Percentiles rank a stretch among this genome's conserved stretches.
phyloP scores from a whole-genome alignment of 1,284 basidiomycete genomes.

The Sanghuangporus baumii region DNA sequence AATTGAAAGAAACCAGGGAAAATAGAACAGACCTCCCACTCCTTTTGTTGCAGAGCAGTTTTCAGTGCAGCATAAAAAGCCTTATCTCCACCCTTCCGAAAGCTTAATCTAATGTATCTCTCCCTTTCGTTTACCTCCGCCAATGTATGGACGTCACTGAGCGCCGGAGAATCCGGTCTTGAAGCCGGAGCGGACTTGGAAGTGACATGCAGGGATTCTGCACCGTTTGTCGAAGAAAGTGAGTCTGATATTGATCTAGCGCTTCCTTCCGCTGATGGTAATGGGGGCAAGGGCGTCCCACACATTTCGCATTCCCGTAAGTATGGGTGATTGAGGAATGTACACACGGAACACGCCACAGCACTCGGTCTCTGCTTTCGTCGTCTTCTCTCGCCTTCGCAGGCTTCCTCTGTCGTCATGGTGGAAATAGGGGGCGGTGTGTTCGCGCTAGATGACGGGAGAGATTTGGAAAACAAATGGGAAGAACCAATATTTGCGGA shows the following conservation, averaged over 20 bases:
- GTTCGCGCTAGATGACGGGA: constrained; percentile 12
- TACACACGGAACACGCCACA: constrained; percentile 81
- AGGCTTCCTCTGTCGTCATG: not conserved
- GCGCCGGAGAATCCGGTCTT: constrained; percentile 47
- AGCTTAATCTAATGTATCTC: constrained; percentile 70
- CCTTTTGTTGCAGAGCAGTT: constrained; percentile 68
- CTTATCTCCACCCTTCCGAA: constrained; percentile 88
- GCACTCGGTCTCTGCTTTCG: constrained; percentile 14
- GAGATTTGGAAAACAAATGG: constrained; percentile 8
- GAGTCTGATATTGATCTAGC: not conserved
- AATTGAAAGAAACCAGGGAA: constrained; percentile 19
- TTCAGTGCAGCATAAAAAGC: constrained; percentile 79
- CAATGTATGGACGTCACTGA: constrained; percentile 29
- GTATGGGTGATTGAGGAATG: constrained; percentile 85
- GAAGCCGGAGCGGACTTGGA: constrained; percentile 59
- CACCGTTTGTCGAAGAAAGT: not conserved
- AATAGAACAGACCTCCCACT: constrained; percentile 65
- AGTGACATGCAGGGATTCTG: constrained; percentile 22
- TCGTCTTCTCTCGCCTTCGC: not conserved
- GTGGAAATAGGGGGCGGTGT: constrained; percentile 8
- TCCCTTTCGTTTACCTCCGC: constrained; percentile 26
- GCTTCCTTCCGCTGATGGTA: constrained; percentile 30
- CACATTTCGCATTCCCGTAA: constrained; percentile 86
- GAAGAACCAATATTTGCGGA: not conserved
- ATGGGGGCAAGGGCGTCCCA: constrained; percentile 60